Base-by-base conservation (phyloP, 768 basidiomycete genomes). In the Boletus rufocinnamomeus region DNA sequence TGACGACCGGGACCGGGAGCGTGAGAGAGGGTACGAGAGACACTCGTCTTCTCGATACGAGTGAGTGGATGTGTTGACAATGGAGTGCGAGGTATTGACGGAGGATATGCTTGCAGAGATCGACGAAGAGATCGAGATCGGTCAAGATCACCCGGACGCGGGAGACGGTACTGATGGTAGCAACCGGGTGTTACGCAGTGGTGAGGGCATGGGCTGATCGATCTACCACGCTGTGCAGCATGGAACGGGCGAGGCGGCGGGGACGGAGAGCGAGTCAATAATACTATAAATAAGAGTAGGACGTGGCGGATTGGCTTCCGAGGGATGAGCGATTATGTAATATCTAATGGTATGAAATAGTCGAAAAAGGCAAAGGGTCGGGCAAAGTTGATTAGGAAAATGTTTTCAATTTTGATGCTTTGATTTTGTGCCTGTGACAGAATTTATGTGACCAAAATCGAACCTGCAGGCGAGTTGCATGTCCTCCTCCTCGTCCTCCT, bases 91-190 rank as follows among this genome's bases (percentile, higher is more conserved):
- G 32, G 44, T 51, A 21, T 46, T 68, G 32, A 72, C 54, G 11
- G 49, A 44, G 54, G 35, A 35, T 54, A 49, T 34, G 52, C 62
- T 52, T 65, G 62, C 72, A 84, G 86, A 67, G 87, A 88, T 76
- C 83, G 87, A 74, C 82, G 87, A 49, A 76, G 86, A 69, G 87
- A 88, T 71, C 76, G 87, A 63, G 87, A 88, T 74, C 86, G 87
- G 65, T 88, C 87, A 63, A 81, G 87, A 74, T 88, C 87, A 58
- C 87, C 87, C 13, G 81, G 85, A 45, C 76, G 87, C 45, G 59
- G 66, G 63, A 79, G 87, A 74, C 79, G 82, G 65, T 85, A 83
- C 66, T 85, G 55, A 59, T 30, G 27, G 5, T 52, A 1, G 37
- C 19, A 28, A 40, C 25, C 19, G 27, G 35, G 6, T 14, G 46